These are phyloP conservation scores for Phoma herbarum DNA, from an alignment of 2,329 filamentous ascomycete genomes.

Conservation along the genomic window DNA sequence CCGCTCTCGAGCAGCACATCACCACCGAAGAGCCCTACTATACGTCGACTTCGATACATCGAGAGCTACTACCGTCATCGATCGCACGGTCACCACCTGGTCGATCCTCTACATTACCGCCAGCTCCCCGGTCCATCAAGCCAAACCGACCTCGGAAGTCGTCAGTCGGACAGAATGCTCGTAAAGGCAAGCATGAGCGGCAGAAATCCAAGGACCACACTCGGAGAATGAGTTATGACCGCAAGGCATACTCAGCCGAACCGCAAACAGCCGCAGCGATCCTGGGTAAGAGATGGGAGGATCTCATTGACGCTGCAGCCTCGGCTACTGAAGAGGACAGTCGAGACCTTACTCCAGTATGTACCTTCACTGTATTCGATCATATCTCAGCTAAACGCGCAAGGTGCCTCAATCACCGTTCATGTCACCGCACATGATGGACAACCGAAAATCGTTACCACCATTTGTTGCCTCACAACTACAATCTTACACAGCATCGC, in stretches of 20 bases:
- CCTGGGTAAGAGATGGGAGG: slow-evolving; percentile 92
- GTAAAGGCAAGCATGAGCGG: slow-evolving; percentile 81
- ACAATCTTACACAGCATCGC: slow-evolving; percentile 83
- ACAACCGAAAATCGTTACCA: slow-evolving; percentile 68
- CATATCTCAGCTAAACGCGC: slow-evolving; percentile 31
- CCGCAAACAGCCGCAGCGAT: slow-evolving; percentile 75
- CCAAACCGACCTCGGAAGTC: slow-evolving; percentile 80
- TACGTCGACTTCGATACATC: slow-evolving; percentile 65
- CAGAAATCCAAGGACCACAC: slow-evolving; percentile 78
- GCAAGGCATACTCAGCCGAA: slow-evolving; percentile 88
- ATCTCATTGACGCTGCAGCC: slow-evolving; percentile 92
- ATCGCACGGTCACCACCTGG: slow-evolving; percentile 82
- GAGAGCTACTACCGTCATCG: slow-evolving; percentile 84
- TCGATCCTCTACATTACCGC: slow-evolving; percentile 86
- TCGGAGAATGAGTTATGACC: slow-evolving; percentile 75
- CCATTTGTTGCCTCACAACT: slow-evolving; percentile 61
- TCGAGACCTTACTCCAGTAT: slow-evolving; percentile 83
- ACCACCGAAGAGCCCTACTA: slow-evolving; percentile 58
- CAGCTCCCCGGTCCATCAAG: slow-evolving; percentile 77
- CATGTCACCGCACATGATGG: slow-evolving; percentile 60
- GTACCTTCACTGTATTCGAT: slow-evolving; percentile 45
- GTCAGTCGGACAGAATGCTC: slow-evolving; percentile 81
- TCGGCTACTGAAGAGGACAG: slow-evolving; percentile 94
- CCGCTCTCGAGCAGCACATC: slow-evolving; percentile 73
- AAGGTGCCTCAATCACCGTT: slow-evolving; percentile 61